Percentiles rank a stretch among this genome's conserved stretches.
Evolutionary conservation across 768 basidiomycete genomes (phyloP).

Genomic region (Russula sp.): DNA sequence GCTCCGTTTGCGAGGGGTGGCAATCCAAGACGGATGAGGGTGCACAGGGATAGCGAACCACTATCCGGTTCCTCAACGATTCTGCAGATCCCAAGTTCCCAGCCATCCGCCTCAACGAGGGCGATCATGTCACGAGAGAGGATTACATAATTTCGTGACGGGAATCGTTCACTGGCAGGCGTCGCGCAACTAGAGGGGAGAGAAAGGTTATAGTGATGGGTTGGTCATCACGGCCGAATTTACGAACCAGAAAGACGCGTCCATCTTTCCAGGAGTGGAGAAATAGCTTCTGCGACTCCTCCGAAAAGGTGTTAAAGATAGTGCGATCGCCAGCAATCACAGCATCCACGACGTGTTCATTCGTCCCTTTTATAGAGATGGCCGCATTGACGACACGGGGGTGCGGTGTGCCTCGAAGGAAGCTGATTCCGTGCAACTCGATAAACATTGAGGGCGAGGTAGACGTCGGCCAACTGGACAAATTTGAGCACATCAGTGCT

Average conservation of each 20-base stretch:
- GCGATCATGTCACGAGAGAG: not conserved
- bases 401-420: not conserved
- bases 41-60: not conserved
- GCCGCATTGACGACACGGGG: too few relatives aligned
- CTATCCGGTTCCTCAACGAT: not conserved
- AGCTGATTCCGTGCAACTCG: not conserved
- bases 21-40: not conserved
- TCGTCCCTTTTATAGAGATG: too few relatives aligned
- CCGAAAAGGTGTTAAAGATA: not conserved
- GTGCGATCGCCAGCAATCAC: not conserved
- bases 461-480: too few relatives aligned
- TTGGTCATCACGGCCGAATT: too few relatives aligned
- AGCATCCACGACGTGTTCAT: too few relatives aligned
- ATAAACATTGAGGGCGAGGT: too few relatives aligned
- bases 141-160: too few relatives aligned
- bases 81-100: not conserved
- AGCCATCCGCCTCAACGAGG: not conserved
- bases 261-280: constrained; percentile 1
- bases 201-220: too few relatives aligned
- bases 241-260: not conserved
- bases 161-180: too few relatives aligned
- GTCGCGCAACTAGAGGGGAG: not conserved
- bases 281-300: too few relatives aligned
- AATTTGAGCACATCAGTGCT: not conserved
- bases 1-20: not conserved